Evolutionary conservation across 805 yeast species (phyloP), one percentile per base, ranked within the genome.

Genomic region (Yamadazyma nakazawae): DNA sequence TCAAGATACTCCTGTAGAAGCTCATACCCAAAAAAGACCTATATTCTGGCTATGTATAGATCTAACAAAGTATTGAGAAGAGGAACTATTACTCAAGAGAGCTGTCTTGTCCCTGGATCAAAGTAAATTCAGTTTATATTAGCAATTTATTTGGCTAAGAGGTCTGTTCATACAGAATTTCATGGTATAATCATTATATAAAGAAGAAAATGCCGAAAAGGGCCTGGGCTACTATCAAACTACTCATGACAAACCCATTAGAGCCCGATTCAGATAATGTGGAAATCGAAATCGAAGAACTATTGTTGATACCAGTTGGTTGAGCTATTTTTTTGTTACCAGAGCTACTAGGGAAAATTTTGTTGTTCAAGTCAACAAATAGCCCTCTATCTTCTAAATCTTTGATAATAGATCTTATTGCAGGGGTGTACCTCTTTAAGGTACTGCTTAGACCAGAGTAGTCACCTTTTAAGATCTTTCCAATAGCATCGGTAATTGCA

Each of bases 361-460:
- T 63, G 38, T 59, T 46, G 54, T 72, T 72, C 59, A 72, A 66
- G 46, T 68, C 64, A 14, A 54, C 62, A 47, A 72, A 72, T 9
- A 68, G 57, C 6, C 76, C 76, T 35, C 57, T 58, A 26, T 55
- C 42, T 48, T 72, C 72, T 31, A 70, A 63, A 37, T 63, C 72
- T 5, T 42, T 35, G 36, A 69, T 40, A 14, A 70, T 63, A n/a
- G 50, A 59, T 39, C 54, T 52, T 18, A 70, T 43, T 5, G 72
- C 75, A 9, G 56, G 53, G 13, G 58, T 43, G 50, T 70, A 71
- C 49, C 63, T 61, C 28, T 61, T 62, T 11, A 54, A 37, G 9
- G 46, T 19, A 9, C 46, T 17, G 5, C 48, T 34, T 14, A 57
- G 17, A 2, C 44, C 44, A 5, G 50, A 41, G 16, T 8, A 26